Conservation (phyloP, 345 rosid species). For the thale cress (Arabidopsis thaliana) region DNA sequence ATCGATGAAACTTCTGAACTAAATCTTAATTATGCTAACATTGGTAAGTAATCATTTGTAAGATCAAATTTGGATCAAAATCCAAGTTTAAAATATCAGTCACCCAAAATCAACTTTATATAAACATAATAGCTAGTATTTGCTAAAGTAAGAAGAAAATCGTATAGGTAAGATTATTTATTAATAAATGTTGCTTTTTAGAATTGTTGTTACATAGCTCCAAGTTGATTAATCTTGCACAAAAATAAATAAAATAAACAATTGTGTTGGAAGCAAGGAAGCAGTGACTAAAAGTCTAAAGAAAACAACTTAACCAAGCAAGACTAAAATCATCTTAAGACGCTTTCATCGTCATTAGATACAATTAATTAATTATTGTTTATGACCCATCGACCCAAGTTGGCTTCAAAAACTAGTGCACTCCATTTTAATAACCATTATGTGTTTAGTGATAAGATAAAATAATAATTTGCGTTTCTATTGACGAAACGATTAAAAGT, state of each 20-base stretch:
- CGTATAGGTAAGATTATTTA: background rate
- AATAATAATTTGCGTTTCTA: background rate
- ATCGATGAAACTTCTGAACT: slow-evolving; percentile 4
- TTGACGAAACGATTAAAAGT: slow-evolving; percentile 25
- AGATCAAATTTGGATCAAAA: slow-evolving; percentile 17
- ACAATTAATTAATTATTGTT: slow-evolving; percentile 20
- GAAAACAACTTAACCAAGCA: slow-evolving; percentile 34
- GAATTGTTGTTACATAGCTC: slow-evolving; percentile 3
- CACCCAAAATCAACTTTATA: background rate
- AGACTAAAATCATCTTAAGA: slow-evolving; percentile 14
- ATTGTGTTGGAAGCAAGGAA: slow-evolving; percentile 47
- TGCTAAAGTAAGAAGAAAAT: background rate
- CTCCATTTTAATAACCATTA: slow-evolving; percentile 24
- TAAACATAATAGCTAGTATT: background rate
- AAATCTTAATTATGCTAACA: background rate
- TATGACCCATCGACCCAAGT: slow-evolving; percentile 16
- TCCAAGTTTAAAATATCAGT: slow-evolving; percentile 16
- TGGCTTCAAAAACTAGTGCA: slow-evolving; percentile 29
- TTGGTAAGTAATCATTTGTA: slow-evolving; percentile 22
- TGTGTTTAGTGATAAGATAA: slow-evolving; percentile 22
- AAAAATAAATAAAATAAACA: background rate
- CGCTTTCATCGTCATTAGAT: slow-evolving; percentile 33
- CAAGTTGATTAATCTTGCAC: slow-evolving; percentile 20
- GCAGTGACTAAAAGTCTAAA: slow-evolving; percentile 20
- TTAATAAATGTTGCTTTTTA: slow-evolving; percentile 15